Evolutionary conservation across 2,329 filamentous ascomycete species (phyloP).

Genomic region (Claviceps lovelessii): DNA sequence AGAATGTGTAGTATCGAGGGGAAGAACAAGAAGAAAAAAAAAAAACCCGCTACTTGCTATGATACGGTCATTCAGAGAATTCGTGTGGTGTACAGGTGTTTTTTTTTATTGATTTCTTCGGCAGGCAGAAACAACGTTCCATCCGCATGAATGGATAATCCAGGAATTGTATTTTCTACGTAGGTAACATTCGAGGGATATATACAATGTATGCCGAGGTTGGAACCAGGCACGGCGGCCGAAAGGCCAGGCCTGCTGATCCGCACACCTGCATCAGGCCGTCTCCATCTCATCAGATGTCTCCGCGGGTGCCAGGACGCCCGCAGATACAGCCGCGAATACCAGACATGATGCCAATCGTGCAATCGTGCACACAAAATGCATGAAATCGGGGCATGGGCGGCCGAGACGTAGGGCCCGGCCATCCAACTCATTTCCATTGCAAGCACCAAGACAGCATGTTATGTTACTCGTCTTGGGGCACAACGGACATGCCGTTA

Average conservation of each 20-base stretch:
- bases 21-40: too few relatives aligned
- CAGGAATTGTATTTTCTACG: neutral
- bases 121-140: too few relatives aligned
- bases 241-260: neutral
- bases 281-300: neutral
- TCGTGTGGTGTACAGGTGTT: too few relatives aligned
- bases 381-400: neutral
- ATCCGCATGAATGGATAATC: neutral
- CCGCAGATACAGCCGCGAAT: too few relatives aligned
- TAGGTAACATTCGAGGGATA: neutral
- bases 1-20: neutral
- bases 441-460: neutral
- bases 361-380: neutral
- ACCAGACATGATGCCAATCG: neutral
- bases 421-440: neutral
- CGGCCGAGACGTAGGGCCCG: neutral
- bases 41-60: too few relatives aligned
- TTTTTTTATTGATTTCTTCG: too few relatives aligned
- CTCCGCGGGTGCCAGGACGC: neutral
- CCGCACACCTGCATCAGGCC: neutral
- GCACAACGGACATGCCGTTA: too few relatives aligned
- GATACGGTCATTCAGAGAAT: too few relatives aligned
- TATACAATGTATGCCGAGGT: neutral
- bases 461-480: too few relatives aligned
- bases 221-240: neutral